Conservation (phyloP, 495 filamentous ascomycete genomes). For the Hypoxylon lienhwacheense region DNA sequence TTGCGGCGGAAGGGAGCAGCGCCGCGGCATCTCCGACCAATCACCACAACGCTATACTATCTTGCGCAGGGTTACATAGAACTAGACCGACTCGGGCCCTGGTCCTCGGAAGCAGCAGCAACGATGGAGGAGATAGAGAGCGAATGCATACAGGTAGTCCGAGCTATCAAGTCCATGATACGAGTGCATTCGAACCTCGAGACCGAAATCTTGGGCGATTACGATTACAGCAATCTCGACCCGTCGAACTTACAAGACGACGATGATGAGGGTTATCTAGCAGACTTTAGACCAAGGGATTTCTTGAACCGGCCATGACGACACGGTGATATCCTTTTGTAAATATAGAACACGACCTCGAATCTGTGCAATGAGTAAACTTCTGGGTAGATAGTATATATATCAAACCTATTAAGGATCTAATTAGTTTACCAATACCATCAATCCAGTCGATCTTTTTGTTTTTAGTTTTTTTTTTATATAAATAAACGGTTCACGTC, state of each 20-base stretch:
- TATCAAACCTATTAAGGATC: background rate
- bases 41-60: conserved; percentile 44
- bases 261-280: background rate
- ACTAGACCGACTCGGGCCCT: conserved; percentile 40
- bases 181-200: conserved; percentile 35
- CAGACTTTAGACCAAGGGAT: too few species aligned
- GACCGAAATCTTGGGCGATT: conserved; percentile 30
- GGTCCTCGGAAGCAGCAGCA: conserved; percentile 37
- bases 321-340: background rate
- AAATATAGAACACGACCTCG: conserved; percentile 9
- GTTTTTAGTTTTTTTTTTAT: too few species aligned
- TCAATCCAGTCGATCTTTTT: too few species aligned
- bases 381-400: background rate
- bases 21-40: conserved; percentile 41
- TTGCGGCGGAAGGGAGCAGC: conserved; percentile 38
- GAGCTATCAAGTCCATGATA: conserved; percentile 42
- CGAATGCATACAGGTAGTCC: conserved; percentile 35
- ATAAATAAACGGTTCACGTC: too few species aligned
- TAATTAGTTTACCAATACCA: background rate
- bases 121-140: conserved; percentile 31
- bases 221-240: conserved; percentile 13
- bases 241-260: conserved; percentile 2
- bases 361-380: background rate
- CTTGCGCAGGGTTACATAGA: conserved; percentile 46
- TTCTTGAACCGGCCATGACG: too few species aligned